Evolutionary conservation across 2,329 filamentous ascomycete genomes (phyloP), one percentile per base, ranked within the genome.

Genomic region (Tympanopsis confertula): DNA sequence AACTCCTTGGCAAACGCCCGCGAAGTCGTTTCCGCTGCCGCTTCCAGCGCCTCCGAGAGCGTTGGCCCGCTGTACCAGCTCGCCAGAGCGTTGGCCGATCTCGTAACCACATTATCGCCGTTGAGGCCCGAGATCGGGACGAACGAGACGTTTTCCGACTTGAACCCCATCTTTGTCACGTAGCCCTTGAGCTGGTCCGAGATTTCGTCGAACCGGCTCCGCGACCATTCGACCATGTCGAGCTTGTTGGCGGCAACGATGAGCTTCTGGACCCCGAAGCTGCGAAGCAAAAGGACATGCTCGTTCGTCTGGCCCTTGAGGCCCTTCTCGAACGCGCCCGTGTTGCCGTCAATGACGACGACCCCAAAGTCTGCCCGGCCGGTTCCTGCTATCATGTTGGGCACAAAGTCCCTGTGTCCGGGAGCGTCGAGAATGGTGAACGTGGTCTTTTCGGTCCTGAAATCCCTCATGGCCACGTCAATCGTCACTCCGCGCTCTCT

Each of bases 341-440:
- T 86, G 41, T 83, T 82, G 4, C 89, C 83, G 55, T 98, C 91
- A 42, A 98, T 86, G 15, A 98, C 91, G 3, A 98, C 66, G 1
- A 98, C 82, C 0, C 87, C 91, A 57, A 96, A 91, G 55, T 98
- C 91, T 10, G 91, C 93, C 59, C 95, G 89, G 41, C 85, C 91
- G 3, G 89, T 86, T 13, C 91, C 91, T 2, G 89, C 89, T 55
- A 98, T 95, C 91, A 98, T 98, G 57, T 95, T 98, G 1, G 91
- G 91, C 15, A 98, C 87, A 53, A 96, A 98, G 55, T 98, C 91
- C 42, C 80, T 75, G 58, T 98, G 91, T 0, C 91, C 91, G 0
- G 91, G 91, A 0, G 91, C 89, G 55, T 98, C 91, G 4, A 98
- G 69, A 35, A 98, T 94, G 1, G 91, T 96, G 52, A 96, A 96